A percentile compares a stretch with the other conserved stretches of the same genome.
Evolutionary conservation across 2,329 filamentous ascomycete species (phyloP).

Genomic region (Colletotrichum sp.): DNA sequence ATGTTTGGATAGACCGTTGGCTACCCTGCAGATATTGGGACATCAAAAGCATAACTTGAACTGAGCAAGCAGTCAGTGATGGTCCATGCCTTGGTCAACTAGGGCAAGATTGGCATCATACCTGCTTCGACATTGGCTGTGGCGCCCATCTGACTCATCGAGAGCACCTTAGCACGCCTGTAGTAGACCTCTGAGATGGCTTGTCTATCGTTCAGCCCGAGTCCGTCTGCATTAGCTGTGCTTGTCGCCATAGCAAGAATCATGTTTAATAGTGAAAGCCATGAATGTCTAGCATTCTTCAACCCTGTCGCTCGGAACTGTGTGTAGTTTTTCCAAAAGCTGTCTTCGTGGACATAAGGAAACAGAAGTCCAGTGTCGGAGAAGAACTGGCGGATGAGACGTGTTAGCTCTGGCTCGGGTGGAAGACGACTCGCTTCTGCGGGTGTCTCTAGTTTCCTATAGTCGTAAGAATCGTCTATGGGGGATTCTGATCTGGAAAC

Average conservation of each 20-base stretch:
- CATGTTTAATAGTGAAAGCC: slow-evolving; percentile 56
- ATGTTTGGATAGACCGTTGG: slow-evolving; percentile 56
- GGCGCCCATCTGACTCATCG: slow-evolving; percentile 42
- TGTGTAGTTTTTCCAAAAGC: slow-evolving; percentile 28
- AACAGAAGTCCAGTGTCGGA: slow-evolving; percentile 31
- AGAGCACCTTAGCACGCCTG: slow-evolving; percentile 46
- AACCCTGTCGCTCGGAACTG: slow-evolving; percentile 24
- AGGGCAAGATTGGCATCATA: slow-evolving; percentile 15
- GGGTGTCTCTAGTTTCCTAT: background rate
- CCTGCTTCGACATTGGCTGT: slow-evolving; percentile 50
- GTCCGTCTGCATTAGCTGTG: slow-evolving; percentile 30
- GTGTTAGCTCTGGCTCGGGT: slow-evolving; percentile 18
- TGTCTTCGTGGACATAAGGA: slow-evolving; percentile 31
- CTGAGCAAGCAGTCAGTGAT: slow-evolving; percentile 26
- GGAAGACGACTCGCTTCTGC: slow-evolving; percentile 20
- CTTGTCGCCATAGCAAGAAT: slow-evolving; percentile 53
- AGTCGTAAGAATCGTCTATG: background rate
- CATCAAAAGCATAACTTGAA: slow-evolving; percentile 54
- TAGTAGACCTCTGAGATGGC: slow-evolving; percentile 50
- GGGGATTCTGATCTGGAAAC: slow-evolving; percentile 9
- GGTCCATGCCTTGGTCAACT: background rate
- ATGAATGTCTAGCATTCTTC: slow-evolving; percentile 46
- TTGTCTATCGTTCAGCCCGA: slow-evolving; percentile 38
- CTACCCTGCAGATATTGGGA: slow-evolving; percentile 60
- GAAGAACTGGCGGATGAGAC: slow-evolving; percentile 29